Evolutionary conservation across 306 rosid species (phyloP), one percentile per base, ranked within the genome.

Genomic region (Biancaea sappan): DNA sequence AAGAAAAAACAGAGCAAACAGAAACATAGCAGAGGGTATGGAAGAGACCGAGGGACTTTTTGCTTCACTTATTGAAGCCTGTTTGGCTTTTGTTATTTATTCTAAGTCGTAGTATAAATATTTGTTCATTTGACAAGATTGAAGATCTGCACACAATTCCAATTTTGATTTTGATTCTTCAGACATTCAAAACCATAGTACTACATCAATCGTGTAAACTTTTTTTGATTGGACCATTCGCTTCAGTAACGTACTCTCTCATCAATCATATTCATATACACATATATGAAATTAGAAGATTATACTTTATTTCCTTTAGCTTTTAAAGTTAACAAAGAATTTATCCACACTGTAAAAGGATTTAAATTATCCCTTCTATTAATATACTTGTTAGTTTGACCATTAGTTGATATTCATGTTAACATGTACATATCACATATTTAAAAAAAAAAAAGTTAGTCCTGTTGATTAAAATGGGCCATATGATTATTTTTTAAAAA

Each of bases 191-290:
- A 44, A 40, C 51, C 72, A n/a, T n/a, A 63, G 41, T 53, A 50
- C 54, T 69, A 73, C 81, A 66, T 78, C 85, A 70, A 76, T 73
- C 88, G 80, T 77, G 85, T 78, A 56, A 60, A 41, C 52, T 60
- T 38, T 38, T 5, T 11, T 40, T 74, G 80, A 77, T 71, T 74
- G 79, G 88, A 84, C 84, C 43, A 51, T 29, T 52, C 78, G 41
- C 67, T 67, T 66, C 48, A 38, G 70, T 48, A 73, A 60, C 29
- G 65, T 62, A 78, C 66, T n/a, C 7, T 63, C 38, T 28, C 35
- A 18, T 35, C 48, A 11, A 50, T 34, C 58, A 28, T 15, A 13
- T 15, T 47, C 24, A 1, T 41, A 12, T 41, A 2, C 13, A 31
- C 5, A 31, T 31, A 31, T 31, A 31, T 31, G 5, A 2, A 31